Conservation (phyloP, 768 basidiomycete species). For the Lactarius tabidus region DNA sequence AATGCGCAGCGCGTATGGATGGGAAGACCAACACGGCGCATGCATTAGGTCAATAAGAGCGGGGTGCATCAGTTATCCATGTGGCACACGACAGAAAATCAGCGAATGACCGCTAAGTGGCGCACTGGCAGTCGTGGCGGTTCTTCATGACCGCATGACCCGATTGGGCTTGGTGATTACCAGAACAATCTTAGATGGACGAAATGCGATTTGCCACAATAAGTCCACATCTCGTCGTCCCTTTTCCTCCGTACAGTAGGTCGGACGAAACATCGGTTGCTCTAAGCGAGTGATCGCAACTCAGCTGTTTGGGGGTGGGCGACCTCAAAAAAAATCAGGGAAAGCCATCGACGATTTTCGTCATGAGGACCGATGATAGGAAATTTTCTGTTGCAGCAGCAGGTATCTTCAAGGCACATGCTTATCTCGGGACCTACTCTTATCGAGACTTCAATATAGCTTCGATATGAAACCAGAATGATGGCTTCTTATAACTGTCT, state of each 20-base stretch:
- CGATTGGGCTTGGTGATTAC: background rate
- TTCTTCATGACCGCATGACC: too few relatives aligned
- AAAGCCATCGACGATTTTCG: too few relatives aligned
- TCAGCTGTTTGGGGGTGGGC: too few relatives aligned
- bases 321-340: too few relatives aligned
- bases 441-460: background rate
- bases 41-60: too few relatives aligned
- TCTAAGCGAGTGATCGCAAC: background rate
- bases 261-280: background rate
- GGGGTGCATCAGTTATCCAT: too few relatives aligned
- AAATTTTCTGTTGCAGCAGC: background rate
- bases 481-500: background rate
- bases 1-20: background rate
- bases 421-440: background rate
- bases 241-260: background rate
- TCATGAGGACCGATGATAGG: background rate
- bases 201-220: too few relatives aligned
- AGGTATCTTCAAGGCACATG: background rate
- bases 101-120: background rate
- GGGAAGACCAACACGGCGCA: too few relatives aligned
- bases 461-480: background rate
- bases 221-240: too few relatives aligned
- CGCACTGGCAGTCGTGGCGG: too few relatives aligned
- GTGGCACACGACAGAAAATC: background rate
- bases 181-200: too few relatives aligned